phyloP scores from a whole-genome alignment of 176 grass and related monocot genomes.

The Urochloa ruziziensis region DNA sequence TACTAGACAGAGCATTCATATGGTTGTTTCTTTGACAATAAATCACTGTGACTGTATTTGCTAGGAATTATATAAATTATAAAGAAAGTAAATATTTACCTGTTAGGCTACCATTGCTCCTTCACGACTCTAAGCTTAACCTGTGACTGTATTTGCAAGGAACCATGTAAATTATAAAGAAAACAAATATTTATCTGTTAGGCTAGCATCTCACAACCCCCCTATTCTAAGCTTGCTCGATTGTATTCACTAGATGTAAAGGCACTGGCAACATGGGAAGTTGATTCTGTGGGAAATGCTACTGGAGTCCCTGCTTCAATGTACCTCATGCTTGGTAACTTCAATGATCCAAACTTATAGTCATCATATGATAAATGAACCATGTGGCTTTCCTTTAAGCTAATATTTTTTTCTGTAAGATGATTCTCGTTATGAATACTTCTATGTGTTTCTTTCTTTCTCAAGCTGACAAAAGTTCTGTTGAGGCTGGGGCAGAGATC shows the following conservation, averaged over 20 bases:
- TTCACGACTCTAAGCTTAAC: conserved; percentile 1
- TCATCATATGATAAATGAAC: background rate
- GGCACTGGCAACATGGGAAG: conserved; percentile 78
- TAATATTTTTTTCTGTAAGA: background rate
- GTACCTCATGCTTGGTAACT: conserved; percentile 88
- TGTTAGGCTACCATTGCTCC: background rate
- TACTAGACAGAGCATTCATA: background rate
- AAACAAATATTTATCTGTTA: background rate
- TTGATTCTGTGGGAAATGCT: conserved; percentile 65
- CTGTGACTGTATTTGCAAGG: background rate
- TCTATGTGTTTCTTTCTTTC: conserved; percentile 23
- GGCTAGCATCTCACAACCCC: background rate
- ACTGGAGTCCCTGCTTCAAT: conserved; percentile 77
- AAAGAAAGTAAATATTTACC: background rate
- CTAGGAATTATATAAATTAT: background rate
- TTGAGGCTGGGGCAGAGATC: conserved; percentile 72
- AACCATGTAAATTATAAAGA: background rate
- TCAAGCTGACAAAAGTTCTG: conserved; percentile 57
- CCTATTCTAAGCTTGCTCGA: conserved; percentile 14
- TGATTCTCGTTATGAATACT: background rate
- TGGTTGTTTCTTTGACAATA: background rate
- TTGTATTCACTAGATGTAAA: conserved; percentile 54
- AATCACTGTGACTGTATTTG: background rate
- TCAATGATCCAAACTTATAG: background rate
- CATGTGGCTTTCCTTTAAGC: background rate